These are phyloP conservation scores for Xylaria sp. DNA, from an alignment of 2,329 filamentous ascomycete species.

Conservation along the genomic window DNA sequence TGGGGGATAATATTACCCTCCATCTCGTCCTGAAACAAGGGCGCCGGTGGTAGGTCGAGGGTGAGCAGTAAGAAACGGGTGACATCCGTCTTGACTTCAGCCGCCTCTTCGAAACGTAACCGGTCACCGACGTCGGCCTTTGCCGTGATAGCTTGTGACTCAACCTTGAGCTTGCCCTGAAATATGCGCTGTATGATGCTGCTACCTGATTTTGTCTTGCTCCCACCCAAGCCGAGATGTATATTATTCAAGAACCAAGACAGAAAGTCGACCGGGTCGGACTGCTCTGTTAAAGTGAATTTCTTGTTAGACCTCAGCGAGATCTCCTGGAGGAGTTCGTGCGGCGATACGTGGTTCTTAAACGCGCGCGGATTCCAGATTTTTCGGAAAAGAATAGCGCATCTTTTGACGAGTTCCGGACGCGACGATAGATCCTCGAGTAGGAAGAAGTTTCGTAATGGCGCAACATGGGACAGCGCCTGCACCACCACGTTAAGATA, in stretches of 20 bases:
- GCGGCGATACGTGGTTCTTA: slow-evolving; percentile 94
- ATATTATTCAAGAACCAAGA: slow-evolving; percentile 98
- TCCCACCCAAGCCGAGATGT: slow-evolving; percentile 89
- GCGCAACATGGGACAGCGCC: slow-evolving; percentile 86
- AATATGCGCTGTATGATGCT: slow-evolving; percentile 93
- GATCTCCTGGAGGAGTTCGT: slow-evolving; percentile 96
- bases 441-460: slow-evolving; percentile 90
- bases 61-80: slow-evolving; percentile 91
- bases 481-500: slow-evolving; percentile 97
- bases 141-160: slow-evolving; percentile 92
- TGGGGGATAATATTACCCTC: slow-evolving; percentile 97
- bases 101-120: slow-evolving; percentile 91
- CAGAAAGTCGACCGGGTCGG: slow-evolving; percentile 95
- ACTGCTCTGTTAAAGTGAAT: slow-evolving; percentile 89
- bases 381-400: slow-evolving; percentile 90
- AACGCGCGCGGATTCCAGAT: slow-evolving; percentile 98
- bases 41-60: slow-evolving; percentile 88
- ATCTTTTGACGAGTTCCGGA: slow-evolving; percentile 85
- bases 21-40: slow-evolving; percentile 94
- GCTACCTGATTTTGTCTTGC: slow-evolving; percentile 82
- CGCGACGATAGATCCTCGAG: slow-evolving; percentile 80
- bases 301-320: slow-evolving; percentile 89
- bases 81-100: slow-evolving; percentile 78
- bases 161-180: slow-evolving; percentile 90
- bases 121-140: slow-evolving; percentile 88